phyloP scores from a whole-genome alignment of 2,329 filamentous ascomycete species.

The Apiospora sp. region DNA sequence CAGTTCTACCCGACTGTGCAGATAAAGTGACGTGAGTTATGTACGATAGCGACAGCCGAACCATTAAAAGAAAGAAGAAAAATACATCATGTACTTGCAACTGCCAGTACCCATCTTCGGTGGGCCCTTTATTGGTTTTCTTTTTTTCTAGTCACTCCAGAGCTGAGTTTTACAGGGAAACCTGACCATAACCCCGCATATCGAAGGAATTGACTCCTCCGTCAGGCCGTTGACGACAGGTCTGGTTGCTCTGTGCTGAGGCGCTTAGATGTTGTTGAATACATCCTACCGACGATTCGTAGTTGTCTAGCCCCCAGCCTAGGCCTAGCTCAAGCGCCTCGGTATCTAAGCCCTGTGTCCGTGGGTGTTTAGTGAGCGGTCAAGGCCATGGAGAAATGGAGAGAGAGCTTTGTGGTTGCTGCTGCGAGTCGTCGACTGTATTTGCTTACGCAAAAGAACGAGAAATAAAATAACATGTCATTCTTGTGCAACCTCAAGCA shows the following conservation, averaged over 20 bases:
- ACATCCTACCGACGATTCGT: neutral
- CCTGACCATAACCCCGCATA: conserved; percentile 16
- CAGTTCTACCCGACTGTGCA: neutral
- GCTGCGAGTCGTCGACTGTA: neutral
- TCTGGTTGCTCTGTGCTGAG: conserved; percentile 3
- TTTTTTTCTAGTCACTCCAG: neutral
- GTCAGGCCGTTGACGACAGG: neutral
- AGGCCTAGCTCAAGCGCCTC: neutral
- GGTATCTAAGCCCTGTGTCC: neutral
- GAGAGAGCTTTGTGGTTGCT: no score
- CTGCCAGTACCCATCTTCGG: neutral
- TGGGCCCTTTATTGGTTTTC: conserved; percentile 1
- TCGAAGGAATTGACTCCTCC: conserved; percentile 15
- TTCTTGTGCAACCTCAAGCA: neutral
- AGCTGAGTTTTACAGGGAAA: conserved; percentile 13
- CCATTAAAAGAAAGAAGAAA: neutral
- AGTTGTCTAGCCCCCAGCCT: neutral
- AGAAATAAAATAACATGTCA: conserved; percentile 1
- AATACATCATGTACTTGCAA: neutral
- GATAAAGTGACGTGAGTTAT: conserved; percentile 15
- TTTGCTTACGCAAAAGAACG: neutral
- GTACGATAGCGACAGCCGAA: neutral
- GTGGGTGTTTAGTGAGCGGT: neutral
- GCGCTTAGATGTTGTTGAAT: neutral
- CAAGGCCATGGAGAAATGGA: neutral